phyloP scores from a whole-genome alignment of 306 rosid genomes.

The Rosa chinensis region DNA sequence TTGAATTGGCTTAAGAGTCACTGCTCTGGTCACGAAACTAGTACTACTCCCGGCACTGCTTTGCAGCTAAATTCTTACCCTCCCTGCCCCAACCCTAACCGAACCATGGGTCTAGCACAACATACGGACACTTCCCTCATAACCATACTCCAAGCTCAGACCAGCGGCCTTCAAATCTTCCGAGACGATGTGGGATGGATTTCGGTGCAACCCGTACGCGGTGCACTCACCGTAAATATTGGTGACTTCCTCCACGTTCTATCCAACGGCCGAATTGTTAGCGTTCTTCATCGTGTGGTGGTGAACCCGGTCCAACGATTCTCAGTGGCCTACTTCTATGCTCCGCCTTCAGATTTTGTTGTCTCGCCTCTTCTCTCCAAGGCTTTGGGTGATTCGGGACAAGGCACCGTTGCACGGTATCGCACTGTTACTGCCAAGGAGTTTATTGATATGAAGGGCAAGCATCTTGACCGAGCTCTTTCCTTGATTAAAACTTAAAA shows the following conservation, averaged over 20 bases:
- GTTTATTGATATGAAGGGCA: constrained; percentile 45
- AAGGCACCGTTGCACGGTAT: constrained; percentile 27
- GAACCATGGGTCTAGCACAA: constrained; percentile 71
- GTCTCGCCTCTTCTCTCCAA: constrained; percentile 37
- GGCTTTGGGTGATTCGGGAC: constrained; percentile 7
- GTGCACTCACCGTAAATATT: constrained; percentile 49
- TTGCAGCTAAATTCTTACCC: constrained; percentile 74
- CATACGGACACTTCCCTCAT: constrained; percentile 78
- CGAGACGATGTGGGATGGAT: constrained; percentile 58
- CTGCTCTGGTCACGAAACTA: neutral
- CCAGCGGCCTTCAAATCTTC: constrained; percentile 61
- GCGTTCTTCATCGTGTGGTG: constrained; percentile 56
- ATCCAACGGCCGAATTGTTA: constrained; percentile 50
- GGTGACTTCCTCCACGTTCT: constrained; percentile 70
- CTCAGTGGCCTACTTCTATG: constrained; percentile 63
- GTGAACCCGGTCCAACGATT: constrained; percentile 43
- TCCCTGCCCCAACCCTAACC: constrained; percentile 56
- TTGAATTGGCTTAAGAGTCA: constrained; percentile 39
- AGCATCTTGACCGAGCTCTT: constrained; percentile 40
- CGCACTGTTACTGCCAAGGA: constrained; percentile 55
- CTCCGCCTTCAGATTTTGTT: constrained; percentile 43
- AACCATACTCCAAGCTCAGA: constrained; percentile 57
- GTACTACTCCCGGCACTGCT: constrained; percentile 26
- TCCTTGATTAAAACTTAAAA: constrained; percentile 30
- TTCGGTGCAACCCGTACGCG: constrained; percentile 40